phyloP scores from a whole-genome alignment of 1,139 yeast genomes.

The Candida buenavistaensis region DNA sequence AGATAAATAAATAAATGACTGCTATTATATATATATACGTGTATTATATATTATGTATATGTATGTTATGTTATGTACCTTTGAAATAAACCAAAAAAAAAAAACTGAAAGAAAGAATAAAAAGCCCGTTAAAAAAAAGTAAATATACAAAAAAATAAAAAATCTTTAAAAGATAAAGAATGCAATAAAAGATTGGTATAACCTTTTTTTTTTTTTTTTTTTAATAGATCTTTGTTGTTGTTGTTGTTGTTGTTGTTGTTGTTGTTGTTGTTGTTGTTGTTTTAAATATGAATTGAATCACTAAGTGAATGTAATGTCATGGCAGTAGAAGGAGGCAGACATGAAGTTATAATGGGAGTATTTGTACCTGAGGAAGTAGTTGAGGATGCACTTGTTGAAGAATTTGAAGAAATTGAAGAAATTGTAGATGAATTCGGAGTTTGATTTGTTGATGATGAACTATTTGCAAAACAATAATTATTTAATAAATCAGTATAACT shows the following conservation, averaged over 20 bases:
- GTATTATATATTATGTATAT: too few species aligned
- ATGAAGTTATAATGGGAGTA: conserved; percentile 7
- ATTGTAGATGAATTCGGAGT: neutral
- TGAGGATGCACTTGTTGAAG: conserved; percentile 4
- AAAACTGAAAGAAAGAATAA: too few species aligned
- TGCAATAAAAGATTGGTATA: neutral
- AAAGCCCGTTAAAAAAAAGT: neutral
- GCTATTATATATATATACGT: too few species aligned
- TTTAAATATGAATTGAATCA: conserved; percentile 31
- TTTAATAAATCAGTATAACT: conserved; percentile 33
- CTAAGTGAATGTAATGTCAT: conserved; percentile 31
- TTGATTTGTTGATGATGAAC: conserved; percentile 9
- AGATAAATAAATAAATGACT: neutral
- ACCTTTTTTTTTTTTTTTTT: too few species aligned
- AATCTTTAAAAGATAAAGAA: neutral
- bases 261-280: neutral
- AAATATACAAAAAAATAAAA: neutral
- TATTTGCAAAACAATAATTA: conserved; percentile 35
- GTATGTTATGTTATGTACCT: too few species aligned
- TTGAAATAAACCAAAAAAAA: too few species aligned
- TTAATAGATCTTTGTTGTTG: too few species aligned
- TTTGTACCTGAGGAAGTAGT: conserved; percentile 8
- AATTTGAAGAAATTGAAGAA: conserved; percentile 3
- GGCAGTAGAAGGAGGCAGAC: conserved; percentile 12
- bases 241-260: too few species aligned